Base-by-base conservation (phyloP, 23 red algal species). In the Cyanidiococcus yangmingshanensis region DNA sequence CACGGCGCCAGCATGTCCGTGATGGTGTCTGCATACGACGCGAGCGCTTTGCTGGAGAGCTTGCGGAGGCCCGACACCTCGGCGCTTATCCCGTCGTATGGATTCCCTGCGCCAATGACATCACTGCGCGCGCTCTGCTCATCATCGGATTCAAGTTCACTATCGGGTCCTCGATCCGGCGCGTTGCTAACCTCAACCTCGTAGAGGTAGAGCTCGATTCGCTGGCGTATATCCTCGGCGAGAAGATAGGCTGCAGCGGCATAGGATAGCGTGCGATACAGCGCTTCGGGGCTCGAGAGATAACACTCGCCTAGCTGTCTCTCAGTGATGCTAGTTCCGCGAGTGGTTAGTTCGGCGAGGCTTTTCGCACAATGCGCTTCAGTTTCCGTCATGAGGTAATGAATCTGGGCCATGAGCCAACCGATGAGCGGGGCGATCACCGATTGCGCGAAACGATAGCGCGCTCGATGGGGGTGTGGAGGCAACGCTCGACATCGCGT, bases 191-290 rank as follows among this genome's bases (percentile, higher is more conserved):
- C 7, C 63, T 71, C 63, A 12, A 71, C 7, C 12, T 71, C 63
- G 63, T 71, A 71, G n/a, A 71, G 32, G 63, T 71, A 71, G 7
- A 71, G 7, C 27, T 32, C 63, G n/a, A 71, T 29, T 25, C 32
- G 63, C 32, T 71, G 63, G 63, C 32, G 63, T 7, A 71, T 71
- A 35, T 71, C 63, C 63, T 71, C 63, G n/a, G 63, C 63, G 7
- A 71, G 63, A 3, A 71, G 32, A 29, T 71, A 71, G 21, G 63
- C 63, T 7, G 63, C 63, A 2, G 63, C 63, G 12, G 63, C 63
- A 25, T 32, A 35, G n/a, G 63, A 71, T 3, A 71, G 32, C 63
- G 32, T 35, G 16, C 63, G 63, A 71, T 71, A 71, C 63, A 71
- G 32, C 12, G 63, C 63, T 3, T 71, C 63, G 12, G 21, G 12